A percentile compares a stretch with the other conserved stretches of the same genome.
Evolutionary conservation across 2,329 filamentous ascomycete species (phyloP).

Genomic region (Trichoderma aggressivum): DNA sequence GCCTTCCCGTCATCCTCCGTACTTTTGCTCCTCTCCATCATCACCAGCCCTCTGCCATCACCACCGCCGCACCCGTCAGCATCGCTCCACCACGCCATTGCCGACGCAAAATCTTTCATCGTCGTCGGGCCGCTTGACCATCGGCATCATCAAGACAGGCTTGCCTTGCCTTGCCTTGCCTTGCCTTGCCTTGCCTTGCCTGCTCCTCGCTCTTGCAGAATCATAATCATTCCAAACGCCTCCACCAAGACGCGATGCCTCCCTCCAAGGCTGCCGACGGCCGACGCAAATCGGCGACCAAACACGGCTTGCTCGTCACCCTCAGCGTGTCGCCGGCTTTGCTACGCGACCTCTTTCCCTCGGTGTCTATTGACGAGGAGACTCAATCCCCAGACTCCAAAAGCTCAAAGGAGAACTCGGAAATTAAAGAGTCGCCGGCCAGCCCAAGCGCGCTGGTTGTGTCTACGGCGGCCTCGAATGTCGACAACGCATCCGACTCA

Average conservation of each 20-base stretch:
- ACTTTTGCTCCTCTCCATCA: constrained; percentile 18
- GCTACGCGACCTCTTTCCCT: constrained; percentile 50
- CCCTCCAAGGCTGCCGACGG: constrained; percentile 34
- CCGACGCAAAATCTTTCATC: constrained; percentile 17
- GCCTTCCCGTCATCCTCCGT: constrained; percentile 17
- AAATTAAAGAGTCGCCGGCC: constrained; percentile 45
- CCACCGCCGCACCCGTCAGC: constrained; percentile 6
- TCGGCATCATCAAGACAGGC: not conserved
- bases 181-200: not conserved
- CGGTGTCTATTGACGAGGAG: constrained; percentile 42
- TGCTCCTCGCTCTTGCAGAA: not conserved
- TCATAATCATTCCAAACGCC: not conserved
- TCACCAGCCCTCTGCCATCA: constrained; percentile 11
- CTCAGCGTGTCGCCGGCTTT: constrained; percentile 50
- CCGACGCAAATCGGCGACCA: constrained; percentile 39
- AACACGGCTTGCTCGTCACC: constrained; percentile 44
- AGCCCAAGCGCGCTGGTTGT: constrained; percentile 39
- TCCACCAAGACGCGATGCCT: constrained; percentile 30
- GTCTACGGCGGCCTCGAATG: constrained; percentile 40
- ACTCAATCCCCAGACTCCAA: constrained; percentile 37
- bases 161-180: not conserved
- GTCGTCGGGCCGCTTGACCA: not conserved
- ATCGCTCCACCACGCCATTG: constrained; percentile 18
- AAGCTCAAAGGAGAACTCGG: constrained; percentile 32
- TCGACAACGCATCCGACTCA: constrained; percentile 58